Conservation (phyloP, 345 rosid genomes). For the Hevea brasiliensis region DNA sequence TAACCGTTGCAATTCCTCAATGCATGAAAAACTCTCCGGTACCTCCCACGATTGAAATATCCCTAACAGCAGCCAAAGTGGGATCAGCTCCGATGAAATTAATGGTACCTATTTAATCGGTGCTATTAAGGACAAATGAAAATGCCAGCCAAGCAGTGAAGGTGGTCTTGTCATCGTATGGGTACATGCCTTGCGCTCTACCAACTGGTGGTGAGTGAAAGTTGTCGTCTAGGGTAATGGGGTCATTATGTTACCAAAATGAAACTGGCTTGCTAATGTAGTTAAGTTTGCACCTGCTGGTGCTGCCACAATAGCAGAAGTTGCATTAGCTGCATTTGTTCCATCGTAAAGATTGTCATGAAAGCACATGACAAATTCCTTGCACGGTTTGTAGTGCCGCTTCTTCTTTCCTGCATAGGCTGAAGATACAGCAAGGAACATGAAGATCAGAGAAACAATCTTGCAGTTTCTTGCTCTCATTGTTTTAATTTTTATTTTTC, state of each 20-base stretch:
- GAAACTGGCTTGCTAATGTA: slow-evolving; percentile 31
- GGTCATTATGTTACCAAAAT: slow-evolving; percentile 49
- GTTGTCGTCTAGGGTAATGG: slow-evolving; percentile 50
- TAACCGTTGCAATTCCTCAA: slow-evolving; percentile 48
- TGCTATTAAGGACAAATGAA: slow-evolving; percentile 41
- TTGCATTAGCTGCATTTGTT: slow-evolving; percentile 41
- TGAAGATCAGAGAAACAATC: slow-evolving; percentile 2
- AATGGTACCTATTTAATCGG: slow-evolving; percentile 35
- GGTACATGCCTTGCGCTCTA: slow-evolving; percentile 50
- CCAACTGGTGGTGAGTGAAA: slow-evolving; percentile 43
- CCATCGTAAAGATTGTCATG: slow-evolving; percentile 59
- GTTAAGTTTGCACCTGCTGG: slow-evolving; percentile 40
- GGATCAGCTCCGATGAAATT: slow-evolving; percentile 51
- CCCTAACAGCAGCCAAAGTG: slow-evolving; percentile 40
- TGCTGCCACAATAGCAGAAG: slow-evolving; percentile 43
- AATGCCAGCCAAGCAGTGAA: slow-evolving; percentile 58
- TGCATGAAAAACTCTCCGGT: slow-evolving; percentile 55
- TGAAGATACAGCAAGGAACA: slow-evolving; percentile 8
- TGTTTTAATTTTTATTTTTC: background rate
- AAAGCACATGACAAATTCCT: slow-evolving; percentile 37
- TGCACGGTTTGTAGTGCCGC: slow-evolving; percentile 38
- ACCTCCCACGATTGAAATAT: slow-evolving; percentile 49
- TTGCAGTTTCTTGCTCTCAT: slow-evolving; percentile 18
- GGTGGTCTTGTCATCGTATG: slow-evolving; percentile 42
- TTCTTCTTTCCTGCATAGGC: background rate